Evolutionary conservation across 805 yeast species (phyloP).

Genomic region (Pichia gijzeniarum): DNA sequence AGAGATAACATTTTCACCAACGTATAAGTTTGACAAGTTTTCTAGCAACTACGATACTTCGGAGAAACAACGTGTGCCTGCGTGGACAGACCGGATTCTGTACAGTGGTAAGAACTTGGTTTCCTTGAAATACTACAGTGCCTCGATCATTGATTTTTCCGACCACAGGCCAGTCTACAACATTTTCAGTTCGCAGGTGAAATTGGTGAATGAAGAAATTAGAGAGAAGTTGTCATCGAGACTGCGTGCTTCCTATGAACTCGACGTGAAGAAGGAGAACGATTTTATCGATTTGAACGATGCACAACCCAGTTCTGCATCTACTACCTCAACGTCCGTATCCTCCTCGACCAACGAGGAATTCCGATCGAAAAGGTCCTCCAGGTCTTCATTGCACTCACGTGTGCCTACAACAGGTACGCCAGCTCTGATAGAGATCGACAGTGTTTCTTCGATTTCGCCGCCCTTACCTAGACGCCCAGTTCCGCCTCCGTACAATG

Average conservation of each 20-base stretch:
- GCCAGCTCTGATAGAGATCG: slow-evolving; percentile 19
- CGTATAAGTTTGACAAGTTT: slow-evolving; percentile 88
- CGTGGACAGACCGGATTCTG: slow-evolving; percentile 92
- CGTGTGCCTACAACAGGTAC: slow-evolving; percentile 5
- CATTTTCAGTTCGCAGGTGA: slow-evolving; percentile 59
- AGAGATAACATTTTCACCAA: slow-evolving; percentile 74
- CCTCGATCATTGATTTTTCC: slow-evolving; percentile 53
- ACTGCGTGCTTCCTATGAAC: slow-evolving; percentile 53
- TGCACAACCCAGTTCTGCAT: slow-evolving; percentile 10
- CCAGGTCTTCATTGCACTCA: slow-evolving; percentile 10
- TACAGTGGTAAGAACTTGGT: slow-evolving; percentile 51
- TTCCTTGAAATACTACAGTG: slow-evolving; percentile 65
- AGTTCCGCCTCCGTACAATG: slow-evolving; percentile 22
- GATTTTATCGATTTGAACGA: slow-evolving; percentile 29
- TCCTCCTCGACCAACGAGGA: slow-evolving; percentile 1
- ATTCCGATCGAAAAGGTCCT: not conserved
- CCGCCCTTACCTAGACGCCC: slow-evolving; percentile 17
- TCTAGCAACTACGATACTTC: slow-evolving; percentile 77
- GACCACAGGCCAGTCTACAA: slow-evolving; percentile 95
- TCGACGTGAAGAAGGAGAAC: slow-evolving; percentile 15
- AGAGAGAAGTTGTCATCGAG: slow-evolving; percentile 50
- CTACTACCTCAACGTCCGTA: slow-evolving; percentile 3
- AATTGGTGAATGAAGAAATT: slow-evolving; percentile 58
- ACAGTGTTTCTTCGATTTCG: slow-evolving; percentile 15
- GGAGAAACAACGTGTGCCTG: slow-evolving; percentile 88